A percentile compares a stretch with the other conserved stretches of the same genome.
These are phyloP conservation scores for Hyaloscypha hepaticicola DNA, from an alignment of 495 filamentous ascomycete genomes.

Conservation along the genomic window DNA sequence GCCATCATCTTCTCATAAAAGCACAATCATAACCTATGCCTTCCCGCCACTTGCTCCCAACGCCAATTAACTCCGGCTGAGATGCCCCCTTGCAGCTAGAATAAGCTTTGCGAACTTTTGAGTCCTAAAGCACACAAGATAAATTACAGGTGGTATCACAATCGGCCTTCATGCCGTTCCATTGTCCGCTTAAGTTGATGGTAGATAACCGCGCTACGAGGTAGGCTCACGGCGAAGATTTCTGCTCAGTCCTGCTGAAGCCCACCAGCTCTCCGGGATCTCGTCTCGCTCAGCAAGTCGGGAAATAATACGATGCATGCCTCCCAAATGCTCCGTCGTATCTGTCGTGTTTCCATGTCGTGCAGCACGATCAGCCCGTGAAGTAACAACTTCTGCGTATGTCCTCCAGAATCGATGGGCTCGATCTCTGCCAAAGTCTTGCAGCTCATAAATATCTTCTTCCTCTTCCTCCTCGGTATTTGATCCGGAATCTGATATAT, in stretches of 20 bases:
- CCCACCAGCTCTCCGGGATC: conserved; percentile 78
- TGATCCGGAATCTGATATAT: conserved; percentile 26
- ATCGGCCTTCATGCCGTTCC: conserved; percentile 4
- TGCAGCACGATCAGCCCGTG: conserved; percentile 18
- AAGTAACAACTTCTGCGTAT: conserved; percentile 38
- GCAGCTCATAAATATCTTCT: conserved; percentile 32
- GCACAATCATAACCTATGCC: background rate
- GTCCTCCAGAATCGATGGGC: conserved; percentile 29
- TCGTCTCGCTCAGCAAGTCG: conserved; percentile 64
- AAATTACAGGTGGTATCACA: conserved; percentile 33
- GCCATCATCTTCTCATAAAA: background rate
- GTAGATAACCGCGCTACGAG: background rate
- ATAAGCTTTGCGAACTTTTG: conserved; percentile 20
- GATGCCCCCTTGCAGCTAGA: background rate
- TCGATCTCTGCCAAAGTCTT: conserved; percentile 10
- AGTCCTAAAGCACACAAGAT: conserved; percentile 14
- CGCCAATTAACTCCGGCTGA: background rate
- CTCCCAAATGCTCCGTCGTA: conserved; percentile 49
- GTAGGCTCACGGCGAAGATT: conserved; percentile 47
- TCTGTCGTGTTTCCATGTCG: conserved; percentile 24
- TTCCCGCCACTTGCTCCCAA: background rate
- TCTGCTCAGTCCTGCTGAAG: conserved; percentile 64
- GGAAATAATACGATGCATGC: conserved; percentile 68
- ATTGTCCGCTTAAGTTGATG: background rate
- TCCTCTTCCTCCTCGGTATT: conserved; percentile 33